These are phyloP conservation scores for Xenoacremonium recifei DNA, from an alignment of 2,329 filamentous ascomycete genomes.

Conservation along the genomic window DNA sequence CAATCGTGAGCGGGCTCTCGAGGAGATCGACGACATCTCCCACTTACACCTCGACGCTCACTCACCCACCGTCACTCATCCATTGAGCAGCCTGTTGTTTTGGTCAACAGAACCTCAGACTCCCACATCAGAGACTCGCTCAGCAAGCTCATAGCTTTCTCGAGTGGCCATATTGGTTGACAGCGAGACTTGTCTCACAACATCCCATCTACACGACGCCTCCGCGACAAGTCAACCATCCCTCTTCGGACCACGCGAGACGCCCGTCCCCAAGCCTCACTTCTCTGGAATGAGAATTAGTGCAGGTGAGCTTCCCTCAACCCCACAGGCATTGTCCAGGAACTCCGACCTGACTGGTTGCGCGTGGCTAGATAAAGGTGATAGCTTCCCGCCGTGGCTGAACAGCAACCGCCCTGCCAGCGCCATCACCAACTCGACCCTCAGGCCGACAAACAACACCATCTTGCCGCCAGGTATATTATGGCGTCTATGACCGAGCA, in stretches of 20 bases:
- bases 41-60: not conserved
- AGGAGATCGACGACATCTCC: not conserved
- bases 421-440: slow-evolving; percentile 13
- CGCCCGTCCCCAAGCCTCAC: slow-evolving; percentile 18
- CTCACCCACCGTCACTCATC: not conserved
- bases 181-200: too few relatives aligned
- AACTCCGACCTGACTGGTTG: slow-evolving; percentile 14
- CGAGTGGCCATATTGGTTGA: too few relatives aligned
- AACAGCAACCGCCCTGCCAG: slow-evolving; percentile 14
- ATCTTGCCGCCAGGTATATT: slow-evolving; percentile 12
- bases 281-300: slow-evolving; percentile 26
- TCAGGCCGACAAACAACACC: slow-evolving; percentile 5
- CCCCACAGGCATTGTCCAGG: slow-evolving; percentile 8
- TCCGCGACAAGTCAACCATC: too few relatives aligned
- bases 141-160: too few relatives aligned
- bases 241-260: slow-evolving; percentile 10
- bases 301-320: slow-evolving; percentile 23
- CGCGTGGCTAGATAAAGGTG: slow-evolving; percentile 23
- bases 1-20: not conserved
- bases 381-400: slow-evolving; percentile 18
- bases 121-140: too few relatives aligned
- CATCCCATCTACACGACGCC: too few relatives aligned
- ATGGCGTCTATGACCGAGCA: slow-evolving; percentile 31
- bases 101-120: too few relatives aligned
- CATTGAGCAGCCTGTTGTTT: too few relatives aligned